Base-by-base conservation (phyloP, 768 basidiomycete species). In the Suillus lakei region DNA sequence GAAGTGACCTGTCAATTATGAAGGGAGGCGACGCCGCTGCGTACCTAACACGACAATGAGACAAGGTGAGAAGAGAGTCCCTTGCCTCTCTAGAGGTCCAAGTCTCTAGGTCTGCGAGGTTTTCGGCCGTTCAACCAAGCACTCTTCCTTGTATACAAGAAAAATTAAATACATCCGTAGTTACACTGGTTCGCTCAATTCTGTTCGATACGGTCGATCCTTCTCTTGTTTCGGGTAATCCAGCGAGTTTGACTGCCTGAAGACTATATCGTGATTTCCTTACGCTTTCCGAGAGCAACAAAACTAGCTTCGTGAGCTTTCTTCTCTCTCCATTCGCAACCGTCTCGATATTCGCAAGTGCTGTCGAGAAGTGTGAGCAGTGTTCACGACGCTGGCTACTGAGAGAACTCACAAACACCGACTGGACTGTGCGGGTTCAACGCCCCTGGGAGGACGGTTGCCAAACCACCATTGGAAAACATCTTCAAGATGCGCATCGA, bases 391-490 rank as follows among this genome's bases (percentile, higher is more conserved):
- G 59, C 62, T 1, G 61, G 13, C 53, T 26, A 55, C 28, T 5
- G 38, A 63, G 23, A 23, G 6, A 21, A 84, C 90, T 78, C 74
- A 93, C 88, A 79, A 79, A 82, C 94, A 95, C 59, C 93, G 82
- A 63, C 81, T 70, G 4, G 88, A 79, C 60, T 91, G 81, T 51
- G 83, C 77, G 26, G 89, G 36, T 3, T 82, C 81, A 0, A 96
- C 95, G 1, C 95, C 95, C n/a, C 77, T 74, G 0, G 95, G 87
- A 36, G 82, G 79, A 46, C 95, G 82, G 61, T 81, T 69, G 1
- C 93, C 92, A 64, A 83, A 77, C 95, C 95, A 97, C 87, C 91
- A 96, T 59, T 82, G 74, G 2, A 95, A 74, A 0, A 90, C 80
- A 61, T 82, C 81, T 1, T 71, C 68, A 28, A 96, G 76, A 67